Conservation (phyloP, 768 basidiomycete genomes). For the Aureoboletus auriporus region DNA sequence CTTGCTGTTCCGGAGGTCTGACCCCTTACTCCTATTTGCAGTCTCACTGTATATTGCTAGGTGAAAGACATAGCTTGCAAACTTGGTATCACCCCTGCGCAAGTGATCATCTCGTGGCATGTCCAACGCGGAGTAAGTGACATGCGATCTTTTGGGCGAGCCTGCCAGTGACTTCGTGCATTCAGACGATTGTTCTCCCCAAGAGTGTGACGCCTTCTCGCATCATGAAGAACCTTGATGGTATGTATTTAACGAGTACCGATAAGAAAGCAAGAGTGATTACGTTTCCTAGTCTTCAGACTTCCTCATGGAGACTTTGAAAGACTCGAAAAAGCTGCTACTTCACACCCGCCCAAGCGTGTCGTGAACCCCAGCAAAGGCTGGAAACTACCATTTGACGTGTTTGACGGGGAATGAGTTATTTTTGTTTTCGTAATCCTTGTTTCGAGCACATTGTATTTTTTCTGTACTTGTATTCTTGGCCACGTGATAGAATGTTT, state of each 20-base stretch:
- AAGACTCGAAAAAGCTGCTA: slow-evolving; percentile 36
- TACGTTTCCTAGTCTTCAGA: slow-evolving; percentile 22
- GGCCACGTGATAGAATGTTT: slow-evolving; percentile 13
- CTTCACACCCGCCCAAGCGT: slow-evolving; percentile 51
- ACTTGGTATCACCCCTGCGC: slow-evolving; percentile 69
- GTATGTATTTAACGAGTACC: slow-evolving; percentile 27
- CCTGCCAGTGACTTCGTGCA: not conserved
- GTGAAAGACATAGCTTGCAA: slow-evolving; percentile 56
- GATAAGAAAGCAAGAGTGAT: not conserved
- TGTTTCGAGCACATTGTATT: too few relatives aligned
- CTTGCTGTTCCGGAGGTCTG: slow-evolving; percentile 54
- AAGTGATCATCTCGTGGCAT: slow-evolving; percentile 73
- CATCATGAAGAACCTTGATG: slow-evolving; percentile 65
- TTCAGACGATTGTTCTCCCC: slow-evolving; percentile 64
- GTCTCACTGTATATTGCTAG: slow-evolving; percentile 20
- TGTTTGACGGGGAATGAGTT: slow-evolving; percentile 47
- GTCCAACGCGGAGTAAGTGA: slow-evolving; percentile 65
- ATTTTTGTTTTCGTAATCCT: not conserved
- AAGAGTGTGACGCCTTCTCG: slow-evolving; percentile 73
- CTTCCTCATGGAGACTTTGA: slow-evolving; percentile 38
- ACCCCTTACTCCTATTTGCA: not conserved
- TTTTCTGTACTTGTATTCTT: not conserved
- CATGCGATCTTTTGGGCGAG: not conserved
- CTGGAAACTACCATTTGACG: slow-evolving; percentile 60
- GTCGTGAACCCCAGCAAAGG: slow-evolving; percentile 54